Percentiles rank a stretch among this genome's conserved stretches.
Evolutionary conservation across 495 filamentous ascomycete species (phyloP).

Genomic region (Penicillium robsamsonii): DNA sequence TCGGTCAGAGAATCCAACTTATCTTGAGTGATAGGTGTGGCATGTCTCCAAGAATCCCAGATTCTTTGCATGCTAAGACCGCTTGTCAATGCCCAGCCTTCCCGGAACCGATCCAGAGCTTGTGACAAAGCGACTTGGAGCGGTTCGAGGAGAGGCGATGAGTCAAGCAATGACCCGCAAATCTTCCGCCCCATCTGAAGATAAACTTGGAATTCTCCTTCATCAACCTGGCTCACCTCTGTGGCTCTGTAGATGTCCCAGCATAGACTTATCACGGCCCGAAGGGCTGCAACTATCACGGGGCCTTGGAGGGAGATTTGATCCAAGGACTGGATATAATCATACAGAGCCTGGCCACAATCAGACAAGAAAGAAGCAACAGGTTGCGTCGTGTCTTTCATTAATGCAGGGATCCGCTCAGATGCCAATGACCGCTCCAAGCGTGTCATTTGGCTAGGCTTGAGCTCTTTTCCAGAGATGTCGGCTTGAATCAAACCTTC

Average conservation of each 20-base stretch:
- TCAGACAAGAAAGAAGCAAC: conserved; percentile 46
- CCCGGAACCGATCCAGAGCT: conserved; percentile 47
- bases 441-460: conserved; percentile 63
- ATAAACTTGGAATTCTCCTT: conserved; percentile 56
- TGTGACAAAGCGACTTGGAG: conserved; percentile 38
- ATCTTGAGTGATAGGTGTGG: conserved; percentile 52
- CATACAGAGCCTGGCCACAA: conserved; percentile 41
- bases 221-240: conserved; percentile 45
- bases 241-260: conserved; percentile 54
- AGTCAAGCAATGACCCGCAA: conserved; percentile 29
- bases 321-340: conserved; percentile 39
- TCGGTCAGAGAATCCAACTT: conserved; percentile 52
- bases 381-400: conserved; percentile 63
- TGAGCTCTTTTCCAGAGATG: conserved; percentile 40
- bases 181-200: conserved; percentile 44
- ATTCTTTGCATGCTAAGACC: conserved; percentile 83
- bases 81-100: conserved; percentile 59
- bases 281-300: conserved; percentile 35
- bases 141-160: conserved; percentile 24
- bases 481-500: conserved; percentile 37
- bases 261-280: conserved; percentile 54
- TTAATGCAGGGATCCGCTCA: conserved; percentile 54
- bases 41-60: conserved; percentile 71
- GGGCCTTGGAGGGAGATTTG: conserved; percentile 25
- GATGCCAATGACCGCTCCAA: conserved; percentile 66